Conservation (phyloP, 129 eudicot genomes). For the Glebionis coronaria region DNA sequence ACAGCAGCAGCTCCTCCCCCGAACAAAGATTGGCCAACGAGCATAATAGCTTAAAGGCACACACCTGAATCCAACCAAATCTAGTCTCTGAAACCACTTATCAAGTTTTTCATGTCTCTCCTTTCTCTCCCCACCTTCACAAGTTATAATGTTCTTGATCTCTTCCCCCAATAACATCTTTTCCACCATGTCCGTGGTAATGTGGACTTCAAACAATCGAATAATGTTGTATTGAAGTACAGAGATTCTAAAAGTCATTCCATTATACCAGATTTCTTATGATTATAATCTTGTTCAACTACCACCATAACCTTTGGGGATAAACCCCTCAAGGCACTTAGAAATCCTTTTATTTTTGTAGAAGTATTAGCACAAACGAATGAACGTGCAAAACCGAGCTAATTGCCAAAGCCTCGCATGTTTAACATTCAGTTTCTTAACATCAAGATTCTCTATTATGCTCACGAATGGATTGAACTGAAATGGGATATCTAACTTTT, state of each 20-base stretch:
- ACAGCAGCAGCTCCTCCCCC: too few relatives aligned
- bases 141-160: slow-evolving; percentile 78
- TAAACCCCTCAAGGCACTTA: slow-evolving; percentile 59
- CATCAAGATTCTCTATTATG: slow-evolving; percentile 67
- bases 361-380: slow-evolving; percentile 34
- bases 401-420: slow-evolving; percentile 94
- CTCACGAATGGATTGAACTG: slow-evolving; percentile 78
- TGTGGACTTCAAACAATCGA: slow-evolving; percentile 79
- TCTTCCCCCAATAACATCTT: slow-evolving; percentile 88
- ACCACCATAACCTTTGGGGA: slow-evolving; percentile 88
- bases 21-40: too few relatives aligned
- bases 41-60: slow-evolving; percentile 82
- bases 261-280: slow-evolving; percentile 62
- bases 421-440: slow-evolving; percentile 75
- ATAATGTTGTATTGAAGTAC: slow-evolving; percentile 84
- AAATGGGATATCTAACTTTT: slow-evolving; percentile 87
- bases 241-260: slow-evolving; percentile 80
- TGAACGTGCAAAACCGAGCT: slow-evolving; percentile 85
- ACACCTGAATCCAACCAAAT: slow-evolving; percentile 64
- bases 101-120: slow-evolving; percentile 93
- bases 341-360: slow-evolving; percentile 59
- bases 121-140: slow-evolving; percentile 83
- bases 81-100: slow-evolving; percentile 78
- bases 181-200: slow-evolving; percentile 82
- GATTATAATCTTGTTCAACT: slow-evolving; percentile 87